Conservation (phyloP, 768 basidiomycete genomes). For the Podaxis sp. region DNA sequence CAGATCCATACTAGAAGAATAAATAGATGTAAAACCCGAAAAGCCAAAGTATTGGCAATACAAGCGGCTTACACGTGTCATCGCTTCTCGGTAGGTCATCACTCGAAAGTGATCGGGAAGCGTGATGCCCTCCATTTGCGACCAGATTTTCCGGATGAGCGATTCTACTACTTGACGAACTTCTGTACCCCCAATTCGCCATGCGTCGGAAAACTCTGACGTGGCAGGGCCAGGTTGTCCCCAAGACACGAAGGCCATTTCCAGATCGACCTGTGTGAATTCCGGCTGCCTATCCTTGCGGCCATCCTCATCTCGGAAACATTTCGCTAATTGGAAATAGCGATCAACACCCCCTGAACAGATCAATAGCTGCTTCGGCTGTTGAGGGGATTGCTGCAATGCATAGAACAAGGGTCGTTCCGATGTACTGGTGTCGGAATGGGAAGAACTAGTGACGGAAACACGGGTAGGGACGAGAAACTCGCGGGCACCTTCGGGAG, state of each 20-base stretch:
- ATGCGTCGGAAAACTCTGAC: conserved; percentile 35
- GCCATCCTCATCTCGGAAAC: conserved; percentile 95
- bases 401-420: conserved; percentile 70
- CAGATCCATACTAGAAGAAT: conserved; percentile 74
- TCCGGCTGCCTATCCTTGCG: conserved; percentile 95
- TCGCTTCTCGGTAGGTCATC: conserved; percentile 90
- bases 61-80: conserved; percentile 66
- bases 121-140: conserved; percentile 57
- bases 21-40: conserved; percentile 16
- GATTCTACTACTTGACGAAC: conserved; percentile 79
- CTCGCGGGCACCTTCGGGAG: conserved; percentile 93
- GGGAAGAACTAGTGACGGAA: conserved; percentile 23
- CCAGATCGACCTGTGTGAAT: conserved; percentile 95
- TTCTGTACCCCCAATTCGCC: conserved; percentile 87
- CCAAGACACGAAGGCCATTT: conserved; percentile 95
- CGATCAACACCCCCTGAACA: conserved; percentile 86
- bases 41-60: conserved; percentile 20
- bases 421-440: conserved; percentile 21
- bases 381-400: conserved; percentile 92
- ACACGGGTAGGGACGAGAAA: conserved; percentile 84
- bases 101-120: conserved; percentile 70
- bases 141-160: conserved; percentile 76
- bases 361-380: conserved; percentile 92
- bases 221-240: conserved; percentile 35
- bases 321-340: conserved; percentile 92